phyloP scores from a whole-genome alignment of 495 filamentous ascomycete genomes.

The Talaromyces wortmannii region DNA sequence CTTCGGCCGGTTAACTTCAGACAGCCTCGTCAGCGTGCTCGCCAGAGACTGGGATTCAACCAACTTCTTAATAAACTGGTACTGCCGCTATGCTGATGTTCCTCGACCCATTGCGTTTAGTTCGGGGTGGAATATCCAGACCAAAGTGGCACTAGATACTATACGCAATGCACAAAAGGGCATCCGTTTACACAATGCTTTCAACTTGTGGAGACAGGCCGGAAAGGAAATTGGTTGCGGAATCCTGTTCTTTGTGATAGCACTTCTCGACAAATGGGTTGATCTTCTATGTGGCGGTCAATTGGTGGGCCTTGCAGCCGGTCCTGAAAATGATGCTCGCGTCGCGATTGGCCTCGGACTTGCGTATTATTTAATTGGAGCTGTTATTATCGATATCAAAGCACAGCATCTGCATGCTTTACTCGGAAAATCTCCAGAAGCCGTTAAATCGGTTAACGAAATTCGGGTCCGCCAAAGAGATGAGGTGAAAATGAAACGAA shows the following conservation, averaged over 20 bases:
- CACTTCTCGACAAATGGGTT: slow-evolving; percentile 56
- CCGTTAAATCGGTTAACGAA: slow-evolving; percentile 24
- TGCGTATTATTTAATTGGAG: slow-evolving; percentile 53
- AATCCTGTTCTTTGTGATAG: slow-evolving; percentile 51
- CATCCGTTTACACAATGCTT: slow-evolving; percentile 52
- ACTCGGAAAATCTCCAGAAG: slow-evolving; percentile 29
- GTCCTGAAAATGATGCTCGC: slow-evolving; percentile 31
- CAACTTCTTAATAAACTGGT: slow-evolving; percentile 55
- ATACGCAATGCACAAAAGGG: slow-evolving; percentile 50
- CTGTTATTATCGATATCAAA: slow-evolving; percentile 52
- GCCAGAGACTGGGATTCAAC: slow-evolving; percentile 48
- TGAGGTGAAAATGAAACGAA: slow-evolving; percentile 40
- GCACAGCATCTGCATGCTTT: slow-evolving; percentile 45
- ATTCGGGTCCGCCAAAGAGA: slow-evolving; percentile 36
- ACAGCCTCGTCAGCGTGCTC: slow-evolving; percentile 40
- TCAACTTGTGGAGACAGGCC: slow-evolving; percentile 54
- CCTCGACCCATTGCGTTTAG: slow-evolving; percentile 49
- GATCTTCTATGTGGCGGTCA: slow-evolving; percentile 39
- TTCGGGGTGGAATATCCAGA: slow-evolving; percentile 55
- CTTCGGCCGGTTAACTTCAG: slow-evolving; percentile 31
- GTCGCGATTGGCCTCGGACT: slow-evolving; percentile 51
- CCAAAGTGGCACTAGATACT: slow-evolving; percentile 48
- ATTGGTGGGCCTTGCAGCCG: slow-evolving; percentile 33
- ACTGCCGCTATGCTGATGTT: slow-evolving; percentile 44
- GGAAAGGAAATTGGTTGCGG: slow-evolving; percentile 52